Conservation (phyloP, 2,329 filamentous ascomycete species). For the Alternaria triticimaculans region DNA sequence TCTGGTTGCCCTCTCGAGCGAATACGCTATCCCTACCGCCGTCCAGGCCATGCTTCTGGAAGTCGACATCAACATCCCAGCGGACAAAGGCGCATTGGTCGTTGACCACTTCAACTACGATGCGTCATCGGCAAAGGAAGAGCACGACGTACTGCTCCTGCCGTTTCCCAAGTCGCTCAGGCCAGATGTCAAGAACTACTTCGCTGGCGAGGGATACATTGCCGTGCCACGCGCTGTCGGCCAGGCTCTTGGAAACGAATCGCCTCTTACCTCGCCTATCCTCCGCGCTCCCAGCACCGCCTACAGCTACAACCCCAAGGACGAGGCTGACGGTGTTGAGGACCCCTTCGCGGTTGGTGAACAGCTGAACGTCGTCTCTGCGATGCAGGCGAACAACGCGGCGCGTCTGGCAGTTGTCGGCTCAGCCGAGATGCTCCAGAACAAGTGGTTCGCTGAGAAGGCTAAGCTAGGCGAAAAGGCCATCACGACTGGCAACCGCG, state of each 20-base stretch:
- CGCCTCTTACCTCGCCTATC: constrained; percentile 79
- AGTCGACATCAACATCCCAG: constrained; percentile 85
- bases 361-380: constrained; percentile 84
- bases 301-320: constrained; percentile 94
- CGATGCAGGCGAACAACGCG: constrained; percentile 90
- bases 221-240: constrained; percentile 84
- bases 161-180: constrained; percentile 70
- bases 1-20: constrained; percentile 80
- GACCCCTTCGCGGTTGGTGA: constrained; percentile 84
- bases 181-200: constrained; percentile 77
- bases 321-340: constrained; percentile 74
- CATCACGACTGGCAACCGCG: constrained; percentile 75
- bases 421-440: constrained; percentile 83
- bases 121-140: constrained; percentile 73
- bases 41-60: constrained; percentile 82
- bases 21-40: constrained; percentile 71
- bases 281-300: constrained; percentile 82
- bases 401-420: constrained; percentile 87
- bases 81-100: constrained; percentile 82
- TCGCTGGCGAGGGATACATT: constrained; percentile 71
- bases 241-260: constrained; percentile 78
- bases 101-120: constrained; percentile 98
- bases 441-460: constrained; percentile 86
- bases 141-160: constrained; percentile 87
- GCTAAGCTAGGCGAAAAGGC: constrained; percentile 65